Base-by-base conservation (phyloP, 2,329 filamentous ascomycete species). In the Clathrospora elynae region DNA sequence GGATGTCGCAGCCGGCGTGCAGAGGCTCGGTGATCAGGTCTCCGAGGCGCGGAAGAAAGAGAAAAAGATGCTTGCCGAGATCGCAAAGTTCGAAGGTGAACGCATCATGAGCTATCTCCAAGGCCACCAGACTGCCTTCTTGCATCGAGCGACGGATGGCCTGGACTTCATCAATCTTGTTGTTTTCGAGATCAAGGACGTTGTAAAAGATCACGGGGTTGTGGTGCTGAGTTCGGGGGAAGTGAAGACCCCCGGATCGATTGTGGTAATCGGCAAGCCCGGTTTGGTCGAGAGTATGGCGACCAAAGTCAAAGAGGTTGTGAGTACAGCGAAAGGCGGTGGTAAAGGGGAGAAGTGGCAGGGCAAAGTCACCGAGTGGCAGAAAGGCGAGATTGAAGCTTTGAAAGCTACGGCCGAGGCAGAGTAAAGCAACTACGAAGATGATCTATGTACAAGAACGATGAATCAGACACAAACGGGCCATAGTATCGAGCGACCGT, bases 341-440 rank as follows among this genome's bases (percentile, higher is more conserved):
- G 64, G 64, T 1, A 67, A 59, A 29, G 63, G 63, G 3, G 59
- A 61, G 24, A 68, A 66, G 32, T 67, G 64, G 64, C 63, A 66
- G 33, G 63, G 63, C 9, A 67, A 68, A 42, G 57, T 67, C 5
- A 52, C 49, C 0, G 62, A 64, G 26, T 68, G 64, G 64, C 56
- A 58, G 32, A 68, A 62, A 16, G 60, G 62, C 8, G 63, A 68
- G 31, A 41, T 67, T 6, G 62, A 67, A 22, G 59, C 53, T 2
- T 39, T 67, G 42, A 57, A 47, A 28, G 36, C 49, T 12, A 53
- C 46, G 3, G 49, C 66, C 5, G 52, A 57, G 20, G 39, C 30
- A 7, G 16, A 33, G 12, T 59, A 45, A 20, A 32, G 19, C 7
- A 16, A 31, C 20, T 30, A 38, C n/a, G 12, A 29, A 18, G 18